Evolutionary conservation across 331 rosid genomes (phyloP).

Genomic region (Quercus phellos): DNA sequence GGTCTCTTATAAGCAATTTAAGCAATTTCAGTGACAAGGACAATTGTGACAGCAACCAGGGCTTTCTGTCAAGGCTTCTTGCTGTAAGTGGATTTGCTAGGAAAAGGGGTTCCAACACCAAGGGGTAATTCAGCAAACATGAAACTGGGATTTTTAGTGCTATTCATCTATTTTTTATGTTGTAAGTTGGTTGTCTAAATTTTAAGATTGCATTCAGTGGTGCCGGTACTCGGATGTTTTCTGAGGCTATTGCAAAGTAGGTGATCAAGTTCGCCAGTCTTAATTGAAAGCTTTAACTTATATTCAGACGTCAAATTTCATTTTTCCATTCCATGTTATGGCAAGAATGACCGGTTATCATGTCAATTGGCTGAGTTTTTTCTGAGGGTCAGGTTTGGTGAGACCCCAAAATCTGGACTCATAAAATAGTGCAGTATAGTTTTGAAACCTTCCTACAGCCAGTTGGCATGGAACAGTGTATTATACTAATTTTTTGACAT

Average conservation of each 20-base stretch:
- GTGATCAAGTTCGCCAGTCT: not conserved
- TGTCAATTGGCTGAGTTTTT: not conserved
- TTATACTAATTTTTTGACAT: not conserved
- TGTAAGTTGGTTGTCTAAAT: not conserved
- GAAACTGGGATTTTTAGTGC: not conserved
- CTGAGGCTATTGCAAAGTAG: not conserved
- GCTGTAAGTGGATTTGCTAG: constrained; percentile 59
- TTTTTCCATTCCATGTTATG: not conserved
- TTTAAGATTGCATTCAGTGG: too few relatives aligned
- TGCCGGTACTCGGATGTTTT: not conserved
- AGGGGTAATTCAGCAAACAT: not conserved
- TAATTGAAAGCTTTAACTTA: not conserved
- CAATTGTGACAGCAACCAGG: constrained; percentile 34
- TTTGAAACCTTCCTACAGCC: not conserved
- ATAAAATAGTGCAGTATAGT: not conserved
- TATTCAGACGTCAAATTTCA: not conserved
- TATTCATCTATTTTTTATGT: not conserved
- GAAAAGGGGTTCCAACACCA: constrained; percentile 27
- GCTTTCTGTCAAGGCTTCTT: constrained; percentile 78
- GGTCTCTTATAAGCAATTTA: constrained; percentile 85
- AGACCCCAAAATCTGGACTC: not conserved
- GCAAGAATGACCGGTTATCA: not conserved
- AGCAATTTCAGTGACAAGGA: constrained; percentile 36
- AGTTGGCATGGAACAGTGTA: not conserved
- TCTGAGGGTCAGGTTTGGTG: not conserved